Percentiles rank a stretch among this genome's conserved stretches.
phyloP scores from a whole-genome alignment of 192 early-diverging fungal genomes.

The Gorgonomyces haynaldii region DNA sequence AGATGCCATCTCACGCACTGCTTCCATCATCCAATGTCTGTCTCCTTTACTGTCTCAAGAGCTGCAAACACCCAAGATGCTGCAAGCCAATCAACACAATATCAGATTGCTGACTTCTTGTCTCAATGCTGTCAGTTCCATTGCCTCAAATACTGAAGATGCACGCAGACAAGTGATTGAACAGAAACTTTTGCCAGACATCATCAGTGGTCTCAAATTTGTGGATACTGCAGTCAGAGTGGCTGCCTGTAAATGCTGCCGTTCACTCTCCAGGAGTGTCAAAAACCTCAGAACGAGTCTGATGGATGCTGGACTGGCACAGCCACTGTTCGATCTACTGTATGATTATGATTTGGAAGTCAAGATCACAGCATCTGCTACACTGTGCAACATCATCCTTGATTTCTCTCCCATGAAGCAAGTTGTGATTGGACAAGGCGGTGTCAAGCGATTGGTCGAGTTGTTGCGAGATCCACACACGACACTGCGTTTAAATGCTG shows the following conservation, averaged over 20 bases:
- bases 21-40: slow-evolving; percentile 39
- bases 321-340: slow-evolving; percentile 57
- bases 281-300: slow-evolving; percentile 63
- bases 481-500: slow-evolving; percentile 52
- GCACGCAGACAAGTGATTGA: slow-evolving; percentile 67
- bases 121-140: slow-evolving; percentile 56
- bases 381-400: slow-evolving; percentile 73
- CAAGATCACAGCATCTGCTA: slow-evolving; percentile 57
- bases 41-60: slow-evolving; percentile 1
- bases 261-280: slow-evolving; percentile 63
- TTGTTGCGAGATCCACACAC: slow-evolving; percentile 32
- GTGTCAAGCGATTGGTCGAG: slow-evolving; percentile 55
- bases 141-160: slow-evolving; percentile 59
- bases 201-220: slow-evolving; percentile 54
- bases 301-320: slow-evolving; percentile 62
- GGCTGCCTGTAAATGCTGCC: slow-evolving; percentile 70
- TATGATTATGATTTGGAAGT: slow-evolving; percentile 50
- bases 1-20: slow-evolving; percentile 55
- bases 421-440: slow-evolving; percentile 59
- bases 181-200: slow-evolving; percentile 58
- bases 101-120: slow-evolving; percentile 9
- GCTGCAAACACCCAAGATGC: slow-evolving; percentile 17
- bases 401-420: slow-evolving; percentile 74
- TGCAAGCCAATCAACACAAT: not conserved
- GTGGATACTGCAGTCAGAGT: slow-evolving; percentile 42